Evolutionary conservation across 805 yeast species (phyloP), one percentile per base, ranked within the genome.

Genomic region (Nakazawaea pomicola): DNA sequence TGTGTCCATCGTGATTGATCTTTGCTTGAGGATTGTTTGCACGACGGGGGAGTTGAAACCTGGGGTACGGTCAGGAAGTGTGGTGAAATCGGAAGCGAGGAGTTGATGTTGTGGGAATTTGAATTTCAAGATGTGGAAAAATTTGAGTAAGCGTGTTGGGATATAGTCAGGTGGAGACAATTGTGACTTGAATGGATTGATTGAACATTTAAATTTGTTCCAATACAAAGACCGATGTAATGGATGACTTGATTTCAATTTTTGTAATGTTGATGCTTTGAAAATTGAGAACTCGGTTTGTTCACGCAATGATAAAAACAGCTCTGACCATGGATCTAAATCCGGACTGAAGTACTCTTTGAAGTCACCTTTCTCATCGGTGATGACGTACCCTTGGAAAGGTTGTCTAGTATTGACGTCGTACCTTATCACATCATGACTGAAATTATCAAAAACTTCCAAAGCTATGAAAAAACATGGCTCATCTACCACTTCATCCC

Each of bases 391-490:
- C 0, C 91, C 95, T 56, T 87, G 93, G 48, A 74, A 70, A 0
- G 95, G 91, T 47, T 70, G 67, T 5, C 80, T 75, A 0, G 88
- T 76, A 7, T 62, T 51, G 44, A 78, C 73, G 52, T 87, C 95
- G 55, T 84, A 87, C 27, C 91, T 69, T 4, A 87, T 72, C 20
- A 83, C 74, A 55, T 87, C 95, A 59, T 87, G 96, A 3, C 93
- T 70, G 47, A 88, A 75, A 53, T 86, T 87, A 58, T 87, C 95
- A 57, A 88, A 77, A 6, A 87, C 93, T 53, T 88, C 95, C 42
- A 85, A 61, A 0, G 91, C 95, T 36, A 87, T 67, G 48, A 87
- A 80, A 54, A 77, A 86, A 49, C 93, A 83, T 1, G 86, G 88
- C 30, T 80, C 80, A 4, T 63, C 58, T 5, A 80, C 80, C 2